Conservation (phyloP, 2,329 filamentous ascomycete genomes). For the Cladosporium sp. region DNA sequence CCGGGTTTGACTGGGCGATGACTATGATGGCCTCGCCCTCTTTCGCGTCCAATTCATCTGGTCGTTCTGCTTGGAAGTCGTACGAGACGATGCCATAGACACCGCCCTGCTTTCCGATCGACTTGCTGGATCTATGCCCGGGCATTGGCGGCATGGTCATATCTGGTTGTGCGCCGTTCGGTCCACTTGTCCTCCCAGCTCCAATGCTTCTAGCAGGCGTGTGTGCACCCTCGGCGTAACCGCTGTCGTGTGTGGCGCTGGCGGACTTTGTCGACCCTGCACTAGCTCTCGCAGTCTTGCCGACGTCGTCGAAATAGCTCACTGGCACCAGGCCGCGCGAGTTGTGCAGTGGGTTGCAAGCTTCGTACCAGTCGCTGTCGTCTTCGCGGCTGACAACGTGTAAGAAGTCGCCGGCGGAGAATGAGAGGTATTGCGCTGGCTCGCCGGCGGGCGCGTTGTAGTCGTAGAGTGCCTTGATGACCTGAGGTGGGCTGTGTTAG, state of each 20-base stretch:
- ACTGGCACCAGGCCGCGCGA: slow-evolving; percentile 90
- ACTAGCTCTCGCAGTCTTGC: slow-evolving; percentile 88
- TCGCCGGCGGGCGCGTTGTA: slow-evolving; percentile 63
- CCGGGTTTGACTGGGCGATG: slow-evolving; percentile 95
- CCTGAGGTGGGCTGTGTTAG: slow-evolving; percentile 48
- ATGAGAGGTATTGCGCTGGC: slow-evolving; percentile 67
- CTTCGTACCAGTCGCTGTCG: slow-evolving; percentile 95
- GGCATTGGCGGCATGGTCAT: slow-evolving; percentile 24
- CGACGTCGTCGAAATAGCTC: slow-evolving; percentile 85
- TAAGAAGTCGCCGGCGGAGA: slow-evolving; percentile 94
- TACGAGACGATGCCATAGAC: slow-evolving; percentile 97
- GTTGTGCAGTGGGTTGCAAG: slow-evolving; percentile 88
- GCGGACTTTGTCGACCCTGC: slow-evolving; percentile 43
- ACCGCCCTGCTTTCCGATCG: slow-evolving; percentile 59
- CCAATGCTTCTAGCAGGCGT: slow-evolving; percentile 22
- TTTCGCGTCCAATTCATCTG: slow-evolving; percentile 94
- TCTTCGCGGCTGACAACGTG: slow-evolving; percentile 96
- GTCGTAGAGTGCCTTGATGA: slow-evolving; percentile 95
- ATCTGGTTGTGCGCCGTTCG: slow-evolving; percentile 19
- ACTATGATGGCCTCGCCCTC: slow-evolving; percentile 96
- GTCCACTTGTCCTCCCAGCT: slow-evolving; percentile 32
- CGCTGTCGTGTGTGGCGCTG: slow-evolving; percentile 77
- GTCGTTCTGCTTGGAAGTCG: slow-evolving; percentile 88
- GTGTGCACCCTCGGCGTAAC: slow-evolving; percentile 63
- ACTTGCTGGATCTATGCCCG: slow-evolving; percentile 32